Percentiles rank a stretch among this genome's conserved stretches.
These are phyloP conservation scores for Dioszegia crocea DNA, from an alignment of 768 basidiomycete species.

Conservation along the genomic window DNA sequence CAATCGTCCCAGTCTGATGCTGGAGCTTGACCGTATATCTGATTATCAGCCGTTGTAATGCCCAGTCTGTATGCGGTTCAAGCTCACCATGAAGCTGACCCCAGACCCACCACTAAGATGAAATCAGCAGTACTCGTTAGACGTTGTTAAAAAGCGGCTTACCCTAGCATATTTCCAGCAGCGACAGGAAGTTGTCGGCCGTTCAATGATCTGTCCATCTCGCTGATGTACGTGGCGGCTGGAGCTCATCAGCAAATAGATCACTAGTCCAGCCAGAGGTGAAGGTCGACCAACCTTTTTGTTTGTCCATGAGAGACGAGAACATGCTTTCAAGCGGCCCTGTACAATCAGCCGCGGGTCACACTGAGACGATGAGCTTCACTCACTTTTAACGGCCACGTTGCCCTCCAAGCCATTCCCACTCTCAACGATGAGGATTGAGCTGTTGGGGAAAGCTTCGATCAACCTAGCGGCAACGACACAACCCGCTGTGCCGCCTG, in stretches of 20 bases:
- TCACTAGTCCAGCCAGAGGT: no score
- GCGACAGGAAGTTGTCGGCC: conserved; percentile 16
- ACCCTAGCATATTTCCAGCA: conserved; percentile 23
- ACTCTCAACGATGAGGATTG: conserved; percentile 16
- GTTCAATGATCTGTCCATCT: conserved; percentile 6
- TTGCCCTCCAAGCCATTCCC: conserved; percentile 12
- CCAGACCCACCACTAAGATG: conserved; percentile 16
- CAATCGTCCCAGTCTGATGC: conserved; percentile 28
- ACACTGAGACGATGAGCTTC: no score
- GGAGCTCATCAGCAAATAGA: background rate
- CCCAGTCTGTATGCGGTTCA: no score
- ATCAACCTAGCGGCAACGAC: conserved; percentile 17
- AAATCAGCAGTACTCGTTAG: background rate
- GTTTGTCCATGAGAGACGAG: conserved; percentile 15
- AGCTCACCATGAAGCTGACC: conserved; percentile 21
- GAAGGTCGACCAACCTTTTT: no score
- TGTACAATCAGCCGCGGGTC: background rate
- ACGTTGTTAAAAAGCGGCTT: background rate
- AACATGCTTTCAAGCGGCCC: conserved; percentile 24
- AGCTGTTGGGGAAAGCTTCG: conserved; percentile 14
- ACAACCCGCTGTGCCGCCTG: conserved; percentile 24
- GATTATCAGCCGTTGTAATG: background rate
- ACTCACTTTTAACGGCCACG: conserved; percentile 9
- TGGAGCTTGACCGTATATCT: conserved; percentile 26
- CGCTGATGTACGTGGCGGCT: conserved; percentile 5